Evolutionary conservation across 2,329 filamentous ascomycete genomes (phyloP).

Genomic region (Chaetomium globosum): DNA sequence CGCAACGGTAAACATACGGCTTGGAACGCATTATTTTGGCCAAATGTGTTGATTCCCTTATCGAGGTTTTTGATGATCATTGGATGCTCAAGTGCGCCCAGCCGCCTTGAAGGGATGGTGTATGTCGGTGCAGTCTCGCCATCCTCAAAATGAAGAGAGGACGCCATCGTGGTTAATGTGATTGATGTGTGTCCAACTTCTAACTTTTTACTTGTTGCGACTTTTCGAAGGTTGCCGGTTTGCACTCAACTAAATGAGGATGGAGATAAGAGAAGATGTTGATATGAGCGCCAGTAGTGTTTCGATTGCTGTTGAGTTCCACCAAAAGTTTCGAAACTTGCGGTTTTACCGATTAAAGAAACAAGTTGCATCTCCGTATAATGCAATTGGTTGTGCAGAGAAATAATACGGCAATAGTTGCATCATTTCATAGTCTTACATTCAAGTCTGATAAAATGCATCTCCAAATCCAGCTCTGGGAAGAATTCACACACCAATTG

Average conservation of each 20-base stretch:
- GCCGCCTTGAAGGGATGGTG: slow-evolving; percentile 44
- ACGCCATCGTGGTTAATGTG: slow-evolving; percentile 20
- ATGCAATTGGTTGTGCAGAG: background rate
- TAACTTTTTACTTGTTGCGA: background rate
- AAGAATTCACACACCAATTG: background rate
- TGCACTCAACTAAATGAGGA: background rate
- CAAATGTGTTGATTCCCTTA: slow-evolving; percentile 48
- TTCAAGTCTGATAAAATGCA: background rate
- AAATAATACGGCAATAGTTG: background rate
- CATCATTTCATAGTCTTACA: background rate
- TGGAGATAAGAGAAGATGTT: background rate
- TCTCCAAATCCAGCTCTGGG: background rate
- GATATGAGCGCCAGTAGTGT: background rate
- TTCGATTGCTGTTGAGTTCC: background rate
- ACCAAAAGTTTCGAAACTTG: background rate
- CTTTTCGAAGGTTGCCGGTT: background rate
- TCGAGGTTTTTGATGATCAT: slow-evolving; percentile 47
- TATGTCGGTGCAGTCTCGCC: slow-evolving; percentile 43
- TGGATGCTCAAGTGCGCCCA: slow-evolving; percentile 51
- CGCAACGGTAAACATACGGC: slow-evolving; percentile 38
- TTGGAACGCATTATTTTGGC: slow-evolving; percentile 44
- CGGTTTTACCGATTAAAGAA: background rate
- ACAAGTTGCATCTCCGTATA: background rate
- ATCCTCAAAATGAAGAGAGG: slow-evolving; percentile 15
- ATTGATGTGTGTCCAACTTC: background rate